Conservation (phyloP, 495 filamentous ascomycete genomes). For the Corynascus novoguineensis region DNA sequence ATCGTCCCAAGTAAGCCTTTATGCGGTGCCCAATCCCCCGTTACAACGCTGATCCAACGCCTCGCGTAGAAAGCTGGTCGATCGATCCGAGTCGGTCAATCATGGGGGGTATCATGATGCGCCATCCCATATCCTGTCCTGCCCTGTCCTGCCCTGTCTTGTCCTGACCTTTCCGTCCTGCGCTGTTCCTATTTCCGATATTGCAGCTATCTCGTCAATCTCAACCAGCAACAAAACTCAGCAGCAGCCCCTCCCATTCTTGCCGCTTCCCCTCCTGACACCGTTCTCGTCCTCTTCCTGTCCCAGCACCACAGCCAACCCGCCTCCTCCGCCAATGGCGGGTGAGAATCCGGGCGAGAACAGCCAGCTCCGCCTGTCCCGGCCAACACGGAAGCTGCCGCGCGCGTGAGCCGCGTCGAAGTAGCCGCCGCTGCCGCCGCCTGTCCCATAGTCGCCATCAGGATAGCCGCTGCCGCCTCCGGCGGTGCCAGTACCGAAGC, state of each 20-base stretch:
- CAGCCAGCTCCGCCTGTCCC: conserved; percentile 59
- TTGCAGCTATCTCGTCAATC: too few relatives aligned
- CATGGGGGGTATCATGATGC: conserved; percentile 15
- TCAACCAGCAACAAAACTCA: neutral
- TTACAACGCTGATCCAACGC: neutral
- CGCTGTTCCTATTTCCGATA: too few relatives aligned
- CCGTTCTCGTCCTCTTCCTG: conserved; percentile 31
- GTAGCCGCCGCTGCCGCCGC: conserved; percentile 35
- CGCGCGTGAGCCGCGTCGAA: conserved; percentile 43
- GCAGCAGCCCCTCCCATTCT: conserved; percentile 17
- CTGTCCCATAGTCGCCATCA: conserved; percentile 10
- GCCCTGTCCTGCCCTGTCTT: neutral
- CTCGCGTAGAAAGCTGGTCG: neutral
- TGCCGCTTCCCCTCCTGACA: conserved; percentile 19
- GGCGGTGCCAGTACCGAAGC: conserved; percentile 9
- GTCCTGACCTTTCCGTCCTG: too few relatives aligned
- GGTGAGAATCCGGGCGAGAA: conserved; percentile 49
- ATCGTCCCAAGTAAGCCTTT: neutral
- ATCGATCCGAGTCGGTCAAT: conserved; percentile 11
- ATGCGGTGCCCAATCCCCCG: neutral
- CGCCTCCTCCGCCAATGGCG: conserved; percentile 26
- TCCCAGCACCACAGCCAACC: conserved; percentile 23
- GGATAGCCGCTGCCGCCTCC: neutral
- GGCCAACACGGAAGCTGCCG: conserved; percentile 58
- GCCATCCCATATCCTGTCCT: neutral